These are phyloP conservation scores for Huntiella moniliformis DNA, from an alignment of 2,329 filamentous ascomycete species.

Conservation along the genomic window DNA sequence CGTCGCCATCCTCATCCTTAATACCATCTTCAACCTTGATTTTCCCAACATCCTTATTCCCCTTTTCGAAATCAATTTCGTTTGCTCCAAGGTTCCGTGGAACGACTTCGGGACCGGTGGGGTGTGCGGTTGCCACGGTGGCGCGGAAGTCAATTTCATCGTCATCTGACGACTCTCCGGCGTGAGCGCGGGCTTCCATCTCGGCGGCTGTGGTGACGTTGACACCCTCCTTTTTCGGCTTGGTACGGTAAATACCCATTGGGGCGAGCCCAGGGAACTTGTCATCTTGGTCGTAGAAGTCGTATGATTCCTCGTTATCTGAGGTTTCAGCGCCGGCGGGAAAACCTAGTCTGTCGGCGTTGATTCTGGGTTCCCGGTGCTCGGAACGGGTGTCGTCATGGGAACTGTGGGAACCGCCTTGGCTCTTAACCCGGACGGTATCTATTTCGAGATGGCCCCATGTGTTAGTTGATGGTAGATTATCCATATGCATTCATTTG, in stretches of 20 bases:
- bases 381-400: constrained; percentile 16
- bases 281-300: constrained; percentile 24
- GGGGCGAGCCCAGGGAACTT: constrained; percentile 24
- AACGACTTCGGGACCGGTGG: constrained; percentile 28
- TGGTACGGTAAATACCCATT: constrained; percentile 31
- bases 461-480: too few species aligned
- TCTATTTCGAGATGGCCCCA: too few species aligned
- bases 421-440: constrained; percentile 6
- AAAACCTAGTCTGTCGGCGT: constrained; percentile 34
- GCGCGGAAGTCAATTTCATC: constrained; percentile 12
- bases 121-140: constrained; percentile 10
- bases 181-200: constrained; percentile 9
- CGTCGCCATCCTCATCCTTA: constrained; percentile 14
- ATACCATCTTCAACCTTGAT: constrained; percentile 13
- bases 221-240: constrained; percentile 9
- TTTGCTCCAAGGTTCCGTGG: constrained; percentile 31
- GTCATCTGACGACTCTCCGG: constrained; percentile 7
- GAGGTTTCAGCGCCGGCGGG: constrained; percentile 21
- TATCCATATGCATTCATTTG: too few species aligned
- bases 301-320: constrained; percentile 28
- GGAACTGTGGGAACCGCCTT: constrained; percentile 15
- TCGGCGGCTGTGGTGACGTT: constrained; percentile 10
- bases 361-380: constrained; percentile 30
- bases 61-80: constrained; percentile 26
- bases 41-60: constrained; percentile 15